Conservation (phyloP, 2,329 filamentous ascomycete species). For the Fusarium torreyae region DNA sequence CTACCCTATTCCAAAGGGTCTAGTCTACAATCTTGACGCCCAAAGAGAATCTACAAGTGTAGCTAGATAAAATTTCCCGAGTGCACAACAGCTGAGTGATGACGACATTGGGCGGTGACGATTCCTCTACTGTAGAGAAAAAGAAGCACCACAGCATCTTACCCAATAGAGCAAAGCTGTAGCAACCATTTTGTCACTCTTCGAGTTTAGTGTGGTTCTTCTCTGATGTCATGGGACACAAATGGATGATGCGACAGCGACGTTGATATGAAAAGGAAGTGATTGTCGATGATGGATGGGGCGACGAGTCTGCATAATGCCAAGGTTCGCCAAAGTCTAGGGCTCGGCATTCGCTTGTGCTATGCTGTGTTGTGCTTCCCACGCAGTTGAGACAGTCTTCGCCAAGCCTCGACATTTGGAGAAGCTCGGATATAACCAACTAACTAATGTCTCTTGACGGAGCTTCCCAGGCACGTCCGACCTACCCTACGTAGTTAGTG, state of each 20-base stretch:
- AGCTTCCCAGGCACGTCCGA: constrained; percentile 11
- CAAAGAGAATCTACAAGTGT: constrained; percentile 9
- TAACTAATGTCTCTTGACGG: constrained; percentile 6
- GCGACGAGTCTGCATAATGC: constrained; percentile 10
- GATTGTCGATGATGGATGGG: constrained; percentile 35
- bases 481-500: constrained; percentile 2
- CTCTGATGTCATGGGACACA: constrained; percentile 40
- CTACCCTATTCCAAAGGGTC: constrained; percentile 18
- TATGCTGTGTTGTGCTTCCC: not conserved
- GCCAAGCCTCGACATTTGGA: not conserved
- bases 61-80: constrained; percentile 21
- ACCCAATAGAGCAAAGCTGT: constrained; percentile 26
- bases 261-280: constrained; percentile 21
- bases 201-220: constrained; percentile 23
- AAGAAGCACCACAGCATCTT: constrained; percentile 28
- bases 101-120: constrained; percentile 36
- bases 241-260: constrained; percentile 38
- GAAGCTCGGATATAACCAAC: not conserved
- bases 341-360: constrained; percentile 14
- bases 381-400: constrained; percentile 12
- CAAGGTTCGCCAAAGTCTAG: constrained; percentile 21
- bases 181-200: constrained; percentile 20
- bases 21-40: constrained; percentile 32
- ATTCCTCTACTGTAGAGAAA: not conserved
- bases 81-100: constrained; percentile 22